Evolutionary conservation across 345 rosid species (phyloP).

Genomic region (Citrus reticulata): DNA sequence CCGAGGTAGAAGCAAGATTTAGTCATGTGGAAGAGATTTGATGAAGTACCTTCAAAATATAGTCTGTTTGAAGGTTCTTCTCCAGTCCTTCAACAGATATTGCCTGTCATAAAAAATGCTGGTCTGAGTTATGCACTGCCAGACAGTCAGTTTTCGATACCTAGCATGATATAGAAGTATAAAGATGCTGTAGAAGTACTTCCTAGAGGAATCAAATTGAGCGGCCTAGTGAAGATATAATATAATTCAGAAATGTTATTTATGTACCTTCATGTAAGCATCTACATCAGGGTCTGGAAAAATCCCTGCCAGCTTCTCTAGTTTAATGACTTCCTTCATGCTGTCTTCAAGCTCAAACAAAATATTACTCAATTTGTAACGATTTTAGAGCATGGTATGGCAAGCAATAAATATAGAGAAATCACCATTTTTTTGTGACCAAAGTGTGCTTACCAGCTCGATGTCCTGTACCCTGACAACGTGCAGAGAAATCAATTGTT

Average conservation of each 20-base stretch:
- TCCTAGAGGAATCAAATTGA: neutral
- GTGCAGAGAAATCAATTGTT: slow-evolving; percentile 32
- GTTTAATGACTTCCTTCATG: slow-evolving; percentile 24
- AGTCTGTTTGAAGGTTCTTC: slow-evolving; percentile 37
- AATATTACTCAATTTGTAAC: neutral
- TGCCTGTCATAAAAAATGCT: slow-evolving; percentile 23
- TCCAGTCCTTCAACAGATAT: slow-evolving; percentile 30
- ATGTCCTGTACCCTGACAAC: slow-evolving; percentile 32
- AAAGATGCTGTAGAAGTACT: neutral
- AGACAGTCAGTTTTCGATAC: too few species aligned
- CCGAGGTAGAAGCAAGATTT: too few species aligned
- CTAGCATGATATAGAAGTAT: too few species aligned
- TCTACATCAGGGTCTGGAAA: slow-evolving; percentile 35
- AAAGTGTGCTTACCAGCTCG: slow-evolving; percentile 27
- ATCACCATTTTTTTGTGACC: neutral
- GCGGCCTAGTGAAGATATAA: neutral
- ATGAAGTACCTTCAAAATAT: slow-evolving; percentile 33
- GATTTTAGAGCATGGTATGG: neutral
- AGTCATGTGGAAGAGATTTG: neutral
- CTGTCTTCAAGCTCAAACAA: slow-evolving; percentile 8
- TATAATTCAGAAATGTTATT: neutral
- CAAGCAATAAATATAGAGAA: neutral
- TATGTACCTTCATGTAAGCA: slow-evolving; percentile 38
- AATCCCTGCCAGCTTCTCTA: slow-evolving; percentile 30
- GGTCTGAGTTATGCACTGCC: neutral